Percentiles rank a stretch among this genome's conserved stretches.
Evolutionary conservation across 805 yeast species (phyloP).

Genomic region (Saccharomycopsis amapae): DNA sequence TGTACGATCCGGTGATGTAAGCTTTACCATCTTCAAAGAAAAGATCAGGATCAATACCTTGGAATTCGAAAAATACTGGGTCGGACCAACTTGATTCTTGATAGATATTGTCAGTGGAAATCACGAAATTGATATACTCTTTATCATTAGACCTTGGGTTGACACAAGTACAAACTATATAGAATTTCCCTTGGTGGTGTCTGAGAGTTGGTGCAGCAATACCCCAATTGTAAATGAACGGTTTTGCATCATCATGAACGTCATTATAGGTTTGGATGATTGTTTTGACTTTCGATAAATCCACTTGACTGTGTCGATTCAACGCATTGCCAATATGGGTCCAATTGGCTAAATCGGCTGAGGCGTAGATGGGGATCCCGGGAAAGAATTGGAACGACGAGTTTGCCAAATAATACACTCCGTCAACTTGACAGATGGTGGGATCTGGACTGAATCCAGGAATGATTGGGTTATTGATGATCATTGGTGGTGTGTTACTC

Average conservation of each 20-base stretch:
- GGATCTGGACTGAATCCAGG: constrained; percentile 19
- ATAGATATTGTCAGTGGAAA: constrained; percentile 7
- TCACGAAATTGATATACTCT: constrained; percentile 11
- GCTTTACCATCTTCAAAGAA: constrained; percentile 11
- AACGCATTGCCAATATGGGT: constrained; percentile 15
- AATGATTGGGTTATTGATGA: constrained; percentile 12
- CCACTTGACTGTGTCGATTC: constrained; percentile 6
- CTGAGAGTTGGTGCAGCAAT: constrained; percentile 16
- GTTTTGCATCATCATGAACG: constrained; percentile 6
- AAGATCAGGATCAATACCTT: constrained; percentile 19
- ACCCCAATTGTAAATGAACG: constrained; percentile 19
- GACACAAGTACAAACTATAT: constrained; percentile 14
- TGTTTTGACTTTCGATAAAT: constrained; percentile 8
- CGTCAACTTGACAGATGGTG: constrained; percentile 7
- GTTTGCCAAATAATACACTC: constrained; percentile 7
- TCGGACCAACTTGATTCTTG: constrained; percentile 12
- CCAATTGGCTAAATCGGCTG: constrained; percentile 9
- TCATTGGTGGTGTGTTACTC: too few species aligned
- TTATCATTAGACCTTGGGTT: constrained; percentile 7
- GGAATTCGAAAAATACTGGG: constrained; percentile 17
- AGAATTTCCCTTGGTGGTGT: constrained; percentile 11
- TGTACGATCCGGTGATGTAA: constrained; percentile 17
- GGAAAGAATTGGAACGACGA: constrained; percentile 18
- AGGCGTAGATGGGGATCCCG: constrained; percentile 14
- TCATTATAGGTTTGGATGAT: constrained; percentile 9